Evolutionary conservation across 306 rosid genomes (phyloP).

Genomic region (Crotalaria pallida): DNA sequence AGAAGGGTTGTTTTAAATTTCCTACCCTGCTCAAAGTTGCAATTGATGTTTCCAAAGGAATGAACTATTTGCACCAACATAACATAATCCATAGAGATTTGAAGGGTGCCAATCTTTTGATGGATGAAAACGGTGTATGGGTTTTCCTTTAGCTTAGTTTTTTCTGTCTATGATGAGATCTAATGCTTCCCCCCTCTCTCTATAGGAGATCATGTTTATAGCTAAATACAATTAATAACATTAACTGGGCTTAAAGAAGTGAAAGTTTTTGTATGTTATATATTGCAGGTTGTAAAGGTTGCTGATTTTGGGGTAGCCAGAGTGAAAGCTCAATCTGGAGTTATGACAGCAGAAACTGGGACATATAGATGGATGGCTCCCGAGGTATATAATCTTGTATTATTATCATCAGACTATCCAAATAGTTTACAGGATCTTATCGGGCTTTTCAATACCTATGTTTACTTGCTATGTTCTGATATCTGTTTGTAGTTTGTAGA

Average conservation of each 20-base stretch:
- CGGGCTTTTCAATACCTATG: background rate
- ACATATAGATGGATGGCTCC: slow-evolving; percentile 99
- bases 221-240: slow-evolving; percentile 1
- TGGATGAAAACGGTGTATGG: slow-evolving; percentile 93
- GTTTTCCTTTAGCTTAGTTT: background rate
- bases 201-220: background rate
- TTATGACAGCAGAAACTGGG: slow-evolving; percentile 99
- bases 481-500: background rate
- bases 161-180: background rate
- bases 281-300: slow-evolving; percentile 82
- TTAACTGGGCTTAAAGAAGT: background rate
- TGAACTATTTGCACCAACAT: slow-evolving; percentile 95
- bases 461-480: background rate
- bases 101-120: slow-evolving; percentile 92
- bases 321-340: slow-evolving; percentile 90
- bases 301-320: slow-evolving; percentile 99
- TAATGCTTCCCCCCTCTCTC: background rate
- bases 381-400: slow-evolving; percentile 46
- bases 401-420: slow-evolving; percentile 4
- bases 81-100: slow-evolving; percentile 95
- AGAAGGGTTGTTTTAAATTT: slow-evolving; percentile 78
- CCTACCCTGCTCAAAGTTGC: slow-evolving; percentile 88
- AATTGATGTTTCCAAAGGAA: slow-evolving; percentile 87
- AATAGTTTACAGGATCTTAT: slow-evolving; percentile 21
- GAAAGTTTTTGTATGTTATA: background rate